Evolutionary conservation across 2,329 filamentous ascomycete genomes (phyloP), one percentile per base, ranked within the genome.

Genomic region (Trichoderma cornu-damae): DNA sequence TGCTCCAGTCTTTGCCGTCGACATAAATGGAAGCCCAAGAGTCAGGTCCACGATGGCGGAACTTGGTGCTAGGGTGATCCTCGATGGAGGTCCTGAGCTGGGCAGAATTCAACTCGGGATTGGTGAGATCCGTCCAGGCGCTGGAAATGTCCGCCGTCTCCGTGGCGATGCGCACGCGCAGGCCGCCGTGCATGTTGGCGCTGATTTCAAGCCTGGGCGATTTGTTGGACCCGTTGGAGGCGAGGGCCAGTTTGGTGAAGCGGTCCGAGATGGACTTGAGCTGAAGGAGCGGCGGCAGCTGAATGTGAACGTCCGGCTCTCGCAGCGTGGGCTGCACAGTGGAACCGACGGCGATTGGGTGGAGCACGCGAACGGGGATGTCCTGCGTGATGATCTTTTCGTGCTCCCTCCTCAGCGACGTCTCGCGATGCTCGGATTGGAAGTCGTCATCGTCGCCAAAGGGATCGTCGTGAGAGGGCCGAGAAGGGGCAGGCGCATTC

Each of bases 381-480:
- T 97, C 91, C 69, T 99, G 94, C 0, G 91, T 96, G 67, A 99
- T 88, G 65, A 95, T 81, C 61, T 94, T 96, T 70, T 96, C 92
- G 64, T 90, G 86, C 67, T 93, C 89, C 57, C 87, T 79, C 42
- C 77, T 74, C 22, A 83, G 79, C 63, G 69, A 82, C 63, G 76
- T 83, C 70, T 80, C 83, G 22, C 85, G 72, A 26, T 82, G 73
- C 58, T 78, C 75, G 42, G 74, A 74, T 59, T 74, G 70, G 64
- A 79, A 70, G 6, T 79, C 79, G 48, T 73, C 70, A 44, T 75
- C 72, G 57, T 71, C 66, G 57, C 68, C 68, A 62, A 78, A 75
- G 20, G 72, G 70, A 58, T 73, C 71, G 46, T 76, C 72, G 24
- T 60, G 63, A 37, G 65, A 68, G 61, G 66, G 63, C 64, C 65